Percentiles rank a stretch among this genome's conserved stretches.
These are phyloP conservation scores for Candida peoriensis DNA, from an alignment of 805 yeast genomes.

Conservation along the genomic window DNA sequence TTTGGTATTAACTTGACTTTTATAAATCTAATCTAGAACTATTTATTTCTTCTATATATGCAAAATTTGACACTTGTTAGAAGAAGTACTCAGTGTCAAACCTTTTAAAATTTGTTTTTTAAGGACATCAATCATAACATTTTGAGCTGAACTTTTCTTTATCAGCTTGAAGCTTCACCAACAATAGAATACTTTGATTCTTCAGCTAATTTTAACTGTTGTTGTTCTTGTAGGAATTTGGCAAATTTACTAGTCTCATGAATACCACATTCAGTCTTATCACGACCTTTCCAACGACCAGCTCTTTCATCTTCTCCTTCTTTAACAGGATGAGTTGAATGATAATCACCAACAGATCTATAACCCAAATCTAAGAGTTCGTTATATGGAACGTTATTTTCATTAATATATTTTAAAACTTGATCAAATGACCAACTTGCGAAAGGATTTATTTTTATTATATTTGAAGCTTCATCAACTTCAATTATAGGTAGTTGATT, in stretches of 20 bases:
- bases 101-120: neutral
- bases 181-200: neutral
- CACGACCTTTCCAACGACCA: conserved; percentile 95
- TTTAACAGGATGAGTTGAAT: conserved; percentile 81
- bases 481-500: conserved; percentile 70
- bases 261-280: conserved; percentile 93
- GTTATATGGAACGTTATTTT: conserved; percentile 77
- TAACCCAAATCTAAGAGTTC: conserved; percentile 80
- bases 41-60: no score
- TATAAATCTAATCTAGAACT: no score
- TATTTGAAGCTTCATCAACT: conserved; percentile 60
- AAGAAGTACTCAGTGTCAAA: no score
- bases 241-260: conserved; percentile 78
- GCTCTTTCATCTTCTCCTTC: conserved; percentile 95
- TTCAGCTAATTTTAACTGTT: neutral
- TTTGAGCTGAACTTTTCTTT: no score
- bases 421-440: conserved; percentile 75
- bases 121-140: no score
- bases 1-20: no score
- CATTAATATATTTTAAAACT: conserved; percentile 65
- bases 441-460: conserved; percentile 84
- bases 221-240: conserved; percentile 38
- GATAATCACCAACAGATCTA: conserved; percentile 92
- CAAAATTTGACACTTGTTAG: no score
- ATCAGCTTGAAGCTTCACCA: no score